These are phyloP conservation scores for Elongisporangium prolatum DNA, from an alignment of 352 stramenopile species.

Conservation along the genomic window DNA sequence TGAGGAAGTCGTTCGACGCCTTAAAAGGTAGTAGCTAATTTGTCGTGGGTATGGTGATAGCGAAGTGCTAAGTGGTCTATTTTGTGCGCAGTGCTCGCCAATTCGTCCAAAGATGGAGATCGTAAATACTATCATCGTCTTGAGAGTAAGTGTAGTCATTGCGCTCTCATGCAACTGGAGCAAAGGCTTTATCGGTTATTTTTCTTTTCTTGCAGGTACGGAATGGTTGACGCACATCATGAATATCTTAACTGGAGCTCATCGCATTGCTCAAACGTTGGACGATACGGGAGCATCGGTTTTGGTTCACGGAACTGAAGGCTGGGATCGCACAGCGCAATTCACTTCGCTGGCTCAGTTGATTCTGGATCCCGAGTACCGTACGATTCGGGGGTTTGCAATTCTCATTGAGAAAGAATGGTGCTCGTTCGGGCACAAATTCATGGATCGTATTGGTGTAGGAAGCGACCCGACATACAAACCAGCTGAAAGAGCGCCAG, in stretches of 20 bases:
- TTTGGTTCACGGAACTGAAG: slow-evolving; percentile 62
- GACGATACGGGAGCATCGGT: slow-evolving; percentile 8
- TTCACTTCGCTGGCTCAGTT: slow-evolving; percentile 46
- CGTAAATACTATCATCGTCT: slow-evolving; percentile 31
- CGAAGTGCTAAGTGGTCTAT: neutral
- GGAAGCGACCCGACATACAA: slow-evolving; percentile 41
- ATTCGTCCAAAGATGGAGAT: slow-evolving; percentile 43
- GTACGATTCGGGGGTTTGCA: slow-evolving; percentile 58
- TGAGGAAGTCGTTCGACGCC: slow-evolving; percentile 87
- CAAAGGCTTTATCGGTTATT: slow-evolving; percentile 42
- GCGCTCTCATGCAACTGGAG: neutral
- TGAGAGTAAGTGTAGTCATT: slow-evolving; percentile 9
- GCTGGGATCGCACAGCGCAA: slow-evolving; percentile 63
- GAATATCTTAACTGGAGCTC: neutral
- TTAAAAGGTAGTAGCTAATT: slow-evolving; percentile 34
- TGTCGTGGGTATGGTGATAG: slow-evolving; percentile 1
- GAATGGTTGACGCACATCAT: neutral
- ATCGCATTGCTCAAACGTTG: neutral
- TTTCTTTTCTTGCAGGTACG: slow-evolving; percentile 6
- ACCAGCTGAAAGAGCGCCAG: slow-evolving; percentile 50
- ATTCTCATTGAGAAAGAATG: slow-evolving; percentile 61
- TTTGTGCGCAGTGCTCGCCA: slow-evolving; percentile 31
- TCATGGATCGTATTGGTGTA: slow-evolving; percentile 51
- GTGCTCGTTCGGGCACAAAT: slow-evolving; percentile 77
- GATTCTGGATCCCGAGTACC: slow-evolving; percentile 64